phyloP scores from a whole-genome alignment of 1,139 yeast species.

The Wickerhamomyces sp. region DNA sequence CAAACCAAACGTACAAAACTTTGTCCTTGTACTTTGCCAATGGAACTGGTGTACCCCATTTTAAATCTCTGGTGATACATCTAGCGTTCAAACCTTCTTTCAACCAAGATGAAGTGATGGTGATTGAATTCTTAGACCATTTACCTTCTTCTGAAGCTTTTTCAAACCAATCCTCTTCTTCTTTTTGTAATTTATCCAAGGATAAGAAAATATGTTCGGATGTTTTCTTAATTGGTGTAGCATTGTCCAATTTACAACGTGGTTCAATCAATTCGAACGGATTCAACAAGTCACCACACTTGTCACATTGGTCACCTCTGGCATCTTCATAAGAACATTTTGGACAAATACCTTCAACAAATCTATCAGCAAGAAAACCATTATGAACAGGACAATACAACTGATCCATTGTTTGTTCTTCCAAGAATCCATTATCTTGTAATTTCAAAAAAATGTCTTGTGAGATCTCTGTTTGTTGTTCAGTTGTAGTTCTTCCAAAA shows the following conservation, averaged over 20 bases:
- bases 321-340: slow-evolving; percentile 94
- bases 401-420: slow-evolving; percentile 85
- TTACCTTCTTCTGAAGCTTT: slow-evolving; percentile 63
- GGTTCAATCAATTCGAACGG: slow-evolving; percentile 93
- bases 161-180: slow-evolving; percentile 67
- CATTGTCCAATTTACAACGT: slow-evolving; percentile 86
- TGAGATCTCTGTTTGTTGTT: slow-evolving; percentile 88
- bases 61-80: slow-evolving; percentile 93
- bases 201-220: slow-evolving; percentile 85
- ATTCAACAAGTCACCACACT: slow-evolving; percentile 84
- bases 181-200: slow-evolving; percentile 76
- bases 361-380: slow-evolving; percentile 92
- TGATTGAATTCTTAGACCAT: slow-evolving; percentile 89
- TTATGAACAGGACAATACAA: slow-evolving; percentile 86
- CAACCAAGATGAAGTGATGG: slow-evolving; percentile 88
- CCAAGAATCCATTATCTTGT: slow-evolving; percentile 68
- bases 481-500: slow-evolving; percentile 95
- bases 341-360: slow-evolving; percentile 97
- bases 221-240: slow-evolving; percentile 71
- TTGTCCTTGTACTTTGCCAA: slow-evolving; percentile 74
- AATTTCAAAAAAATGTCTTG: slow-evolving; percentile 84
- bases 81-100: slow-evolving; percentile 91
- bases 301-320: slow-evolving; percentile 98
- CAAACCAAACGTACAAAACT: slow-evolving; percentile 97
- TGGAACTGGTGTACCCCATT: slow-evolving; percentile 99